Conservation (phyloP, 306 rosid genomes). For the Delonix regia region DNA sequence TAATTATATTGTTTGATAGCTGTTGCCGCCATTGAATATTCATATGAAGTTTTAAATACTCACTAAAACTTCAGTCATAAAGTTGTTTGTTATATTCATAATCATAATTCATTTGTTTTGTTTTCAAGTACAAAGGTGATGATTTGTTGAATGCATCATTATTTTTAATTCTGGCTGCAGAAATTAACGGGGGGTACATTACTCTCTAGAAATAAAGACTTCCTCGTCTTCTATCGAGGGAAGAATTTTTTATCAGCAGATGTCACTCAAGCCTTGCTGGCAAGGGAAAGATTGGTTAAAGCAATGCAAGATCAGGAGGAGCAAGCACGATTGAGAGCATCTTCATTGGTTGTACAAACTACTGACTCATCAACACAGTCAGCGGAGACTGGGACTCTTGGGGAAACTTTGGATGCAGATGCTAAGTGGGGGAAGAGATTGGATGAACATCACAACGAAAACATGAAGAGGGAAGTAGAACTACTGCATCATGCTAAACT, state of each 20-base stretch:
- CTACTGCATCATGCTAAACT: constrained; percentile 59
- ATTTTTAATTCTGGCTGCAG: constrained; percentile 52
- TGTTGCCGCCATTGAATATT: neutral
- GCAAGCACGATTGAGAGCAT: constrained; percentile 87
- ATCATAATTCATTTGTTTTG: neutral
- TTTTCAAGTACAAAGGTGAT: neutral
- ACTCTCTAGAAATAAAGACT: constrained; percentile 92
- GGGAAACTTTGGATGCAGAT: constrained; percentile 88
- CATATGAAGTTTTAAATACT: constrained; percentile 24
- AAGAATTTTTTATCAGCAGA: constrained; percentile 83
- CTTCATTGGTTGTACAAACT: constrained; percentile 61
- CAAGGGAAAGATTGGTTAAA: constrained; percentile 81
- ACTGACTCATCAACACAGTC: constrained; percentile 49
- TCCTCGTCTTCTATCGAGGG: constrained; percentile 90
- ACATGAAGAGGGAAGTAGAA: constrained; percentile 71
- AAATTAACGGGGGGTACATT: constrained; percentile 86
- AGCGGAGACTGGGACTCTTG: constrained; percentile 82
- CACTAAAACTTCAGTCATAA: constrained; percentile 1
- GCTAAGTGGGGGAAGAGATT: constrained; percentile 90
- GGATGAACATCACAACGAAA: constrained; percentile 62
- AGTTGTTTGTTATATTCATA: constrained; percentile 19
- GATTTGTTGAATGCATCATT: constrained; percentile 25
- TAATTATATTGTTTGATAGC: constrained; percentile 14
- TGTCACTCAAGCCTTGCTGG: constrained; percentile 75
- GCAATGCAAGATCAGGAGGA: constrained; percentile 91